Evolutionary conservation across 106 monocot species (phyloP).

Genomic region (Cymbidium sinense): DNA sequence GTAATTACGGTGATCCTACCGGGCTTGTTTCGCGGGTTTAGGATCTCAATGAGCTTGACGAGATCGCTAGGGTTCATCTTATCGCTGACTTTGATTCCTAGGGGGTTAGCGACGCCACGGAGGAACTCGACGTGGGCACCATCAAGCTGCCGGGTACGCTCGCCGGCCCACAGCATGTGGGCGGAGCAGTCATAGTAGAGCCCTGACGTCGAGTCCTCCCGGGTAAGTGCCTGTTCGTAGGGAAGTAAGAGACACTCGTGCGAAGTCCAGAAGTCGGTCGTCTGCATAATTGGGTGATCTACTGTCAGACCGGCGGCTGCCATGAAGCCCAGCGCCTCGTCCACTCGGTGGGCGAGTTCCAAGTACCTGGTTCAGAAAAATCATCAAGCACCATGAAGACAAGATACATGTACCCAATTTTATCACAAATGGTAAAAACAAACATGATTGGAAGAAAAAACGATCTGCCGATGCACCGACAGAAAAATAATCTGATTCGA

Average conservation of each 20-base stretch:
- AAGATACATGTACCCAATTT: background rate
- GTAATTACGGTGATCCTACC: constrained; percentile 66
- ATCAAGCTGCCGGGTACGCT: constrained; percentile 63
- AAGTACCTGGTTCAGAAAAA: constrained; percentile 38
- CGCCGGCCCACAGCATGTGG: constrained; percentile 65
- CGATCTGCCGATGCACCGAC: background rate
- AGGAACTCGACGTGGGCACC: constrained; percentile 68
- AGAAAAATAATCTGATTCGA: no score
- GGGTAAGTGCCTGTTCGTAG: constrained; percentile 69
- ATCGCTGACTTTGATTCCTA: constrained; percentile 72
- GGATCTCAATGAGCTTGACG: constrained; percentile 65
- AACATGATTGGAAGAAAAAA: background rate
- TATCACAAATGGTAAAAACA: background rate
- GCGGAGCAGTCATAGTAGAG: constrained; percentile 74
- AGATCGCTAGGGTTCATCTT: constrained; percentile 83
- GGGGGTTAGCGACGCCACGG: constrained; percentile 61
- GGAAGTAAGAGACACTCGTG: constrained; percentile 87
- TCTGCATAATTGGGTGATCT: constrained; percentile 69
- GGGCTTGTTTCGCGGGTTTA: constrained; percentile 67
- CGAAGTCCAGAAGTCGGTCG: constrained; percentile 75
- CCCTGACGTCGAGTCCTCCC: constrained; percentile 71
- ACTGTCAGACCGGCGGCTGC: constrained; percentile 53
- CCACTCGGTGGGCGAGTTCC: constrained; percentile 66
- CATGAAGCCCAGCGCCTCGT: constrained; percentile 80
- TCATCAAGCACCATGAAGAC: constrained; percentile 6